Evolutionary conservation across 163 green algal genomes (phyloP), one percentile per base, ranked within the genome.

Genomic region (Prototheca cutis): DNA sequence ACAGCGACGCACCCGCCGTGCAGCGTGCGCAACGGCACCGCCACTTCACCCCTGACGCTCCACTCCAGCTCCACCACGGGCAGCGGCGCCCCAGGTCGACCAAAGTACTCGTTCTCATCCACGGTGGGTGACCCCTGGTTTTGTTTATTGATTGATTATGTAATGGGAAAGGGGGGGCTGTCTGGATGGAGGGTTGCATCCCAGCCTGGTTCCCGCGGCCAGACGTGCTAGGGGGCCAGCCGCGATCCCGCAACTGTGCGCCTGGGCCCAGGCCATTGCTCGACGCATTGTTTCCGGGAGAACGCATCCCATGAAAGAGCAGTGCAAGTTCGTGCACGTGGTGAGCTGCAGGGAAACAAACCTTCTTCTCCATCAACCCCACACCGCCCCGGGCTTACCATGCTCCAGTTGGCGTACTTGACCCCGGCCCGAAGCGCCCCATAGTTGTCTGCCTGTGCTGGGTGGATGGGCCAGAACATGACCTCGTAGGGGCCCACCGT

Each of bases 11-110:
- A 31, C 19, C 56, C 27, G 13, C 40, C 40, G 28, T 29, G 42
- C 17, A 1, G 8, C 19, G 13, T 30, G 39, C 25, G 28, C 27
- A 29, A 13, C 4, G 3, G 13, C 7, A 42, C 29, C 29, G 52
- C 28, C 30, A 29, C 17, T 19, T 40, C 29, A 13, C 52, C 52
- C 2, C 52, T 29, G 17, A 30, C 30, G 30, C 52, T 58, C 52
- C 52, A 58, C 52, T 58, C 52, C 30, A 58, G 52, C 52, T 58
- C 52, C 52, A 58, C 29, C 4, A 58, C 30, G 10, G 15, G 52
- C 17, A 23, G 52, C 52, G 25, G 4, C 23, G 8, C 28, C 23
- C 25, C 27, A 4, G 52, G 19, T 4, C 52, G 28, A 30, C 52
- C 52, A 8, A 28, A 30, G 29, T 45, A 58, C 52, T 45, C 29